A percentile compares a stretch with the other conserved stretches of the same genome.
Conservation (phyloP, 495 filamentous ascomycete genomes). For the Xylaria longipes region DNA sequence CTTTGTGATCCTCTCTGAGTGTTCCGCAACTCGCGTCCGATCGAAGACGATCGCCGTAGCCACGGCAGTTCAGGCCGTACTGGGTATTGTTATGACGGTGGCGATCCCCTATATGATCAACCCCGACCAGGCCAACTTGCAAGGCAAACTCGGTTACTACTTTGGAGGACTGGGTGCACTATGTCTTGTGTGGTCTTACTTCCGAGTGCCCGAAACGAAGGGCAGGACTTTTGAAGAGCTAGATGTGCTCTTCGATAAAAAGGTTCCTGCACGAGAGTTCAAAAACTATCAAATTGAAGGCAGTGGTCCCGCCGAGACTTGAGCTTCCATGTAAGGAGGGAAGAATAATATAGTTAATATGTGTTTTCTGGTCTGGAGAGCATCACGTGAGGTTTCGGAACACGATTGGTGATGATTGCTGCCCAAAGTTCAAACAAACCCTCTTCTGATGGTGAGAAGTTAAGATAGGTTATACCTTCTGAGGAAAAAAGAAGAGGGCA, state of each 20-base stretch:
- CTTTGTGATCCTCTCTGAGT: constrained; percentile 68
- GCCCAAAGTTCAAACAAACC: constrained; percentile 11
- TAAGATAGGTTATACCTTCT: no score
- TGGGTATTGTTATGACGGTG: constrained; percentile 67
- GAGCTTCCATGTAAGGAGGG: not conserved
- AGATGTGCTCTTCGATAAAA: constrained; percentile 57
- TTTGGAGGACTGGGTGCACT: constrained; percentile 62
- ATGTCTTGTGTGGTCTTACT: constrained; percentile 56
- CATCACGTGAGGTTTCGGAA: not conserved
- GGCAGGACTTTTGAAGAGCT: constrained; percentile 66
- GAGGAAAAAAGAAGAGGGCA: no score
- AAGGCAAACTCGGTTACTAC: constrained; percentile 72
- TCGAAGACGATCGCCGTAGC: constrained; percentile 69
- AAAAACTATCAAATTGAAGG: constrained; percentile 45
- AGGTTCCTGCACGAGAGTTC: constrained; percentile 61
- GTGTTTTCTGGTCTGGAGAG: no score
- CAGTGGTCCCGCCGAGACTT: constrained; percentile 22
- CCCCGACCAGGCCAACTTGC: constrained; percentile 66
- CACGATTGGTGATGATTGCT: constrained; percentile 3
- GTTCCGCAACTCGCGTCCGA: constrained; percentile 62
- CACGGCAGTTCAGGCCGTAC: constrained; percentile 62
- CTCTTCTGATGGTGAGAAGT: no score
- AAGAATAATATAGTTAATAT: not conserved
- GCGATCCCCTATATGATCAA: constrained; percentile 73
- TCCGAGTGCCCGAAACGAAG: constrained; percentile 66